A percentile compares a stretch with the other conserved stretches of the same genome.
These are phyloP conservation scores for Trifolium repens DNA, from an alignment of 306 rosid genomes.

Conservation along the genomic window DNA sequence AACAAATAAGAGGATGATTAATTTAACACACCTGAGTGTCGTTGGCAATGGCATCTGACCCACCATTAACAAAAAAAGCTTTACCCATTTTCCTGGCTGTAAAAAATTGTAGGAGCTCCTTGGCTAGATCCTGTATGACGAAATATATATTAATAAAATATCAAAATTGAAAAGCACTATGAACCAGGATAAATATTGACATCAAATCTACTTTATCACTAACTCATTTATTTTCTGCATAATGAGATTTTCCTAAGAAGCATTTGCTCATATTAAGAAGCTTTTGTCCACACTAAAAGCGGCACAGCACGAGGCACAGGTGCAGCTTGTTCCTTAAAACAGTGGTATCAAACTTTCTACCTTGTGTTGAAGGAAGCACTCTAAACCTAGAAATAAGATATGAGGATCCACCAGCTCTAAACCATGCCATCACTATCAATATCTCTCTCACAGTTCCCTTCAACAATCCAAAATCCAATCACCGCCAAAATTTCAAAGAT, in stretches of 20 bases:
- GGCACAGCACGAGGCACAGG: constrained; percentile 88
- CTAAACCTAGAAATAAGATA: constrained; percentile 60
- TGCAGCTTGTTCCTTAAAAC: constrained; percentile 30
- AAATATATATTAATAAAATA: constrained; percentile 28
- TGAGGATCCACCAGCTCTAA: constrained; percentile 70
- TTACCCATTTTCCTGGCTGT: constrained; percentile 86
- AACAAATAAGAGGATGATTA: constrained; percentile 35
- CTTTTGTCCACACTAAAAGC: constrained; percentile 43
- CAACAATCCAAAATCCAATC: too few relatives aligned
- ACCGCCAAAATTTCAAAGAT: background rate
- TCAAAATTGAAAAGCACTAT: constrained; percentile 22
- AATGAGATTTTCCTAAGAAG: too few relatives aligned
- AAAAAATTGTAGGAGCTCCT: constrained; percentile 71
- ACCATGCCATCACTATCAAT: constrained; percentile 70
- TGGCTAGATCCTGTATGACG: constrained; percentile 81
- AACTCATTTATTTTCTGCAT: background rate
- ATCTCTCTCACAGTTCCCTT: constrained; percentile 16
- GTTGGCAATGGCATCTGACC: constrained; percentile 98
- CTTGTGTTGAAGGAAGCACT: constrained; percentile 45
- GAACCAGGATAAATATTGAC: background rate
- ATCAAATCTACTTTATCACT: background rate
- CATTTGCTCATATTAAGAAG: background rate
- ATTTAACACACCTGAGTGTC: constrained; percentile 80
- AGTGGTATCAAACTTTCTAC: constrained; percentile 41
- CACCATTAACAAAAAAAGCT: constrained; percentile 87